phyloP scores from a whole-genome alignment of 331 rosid species.

The Dryas integrifolia region DNA sequence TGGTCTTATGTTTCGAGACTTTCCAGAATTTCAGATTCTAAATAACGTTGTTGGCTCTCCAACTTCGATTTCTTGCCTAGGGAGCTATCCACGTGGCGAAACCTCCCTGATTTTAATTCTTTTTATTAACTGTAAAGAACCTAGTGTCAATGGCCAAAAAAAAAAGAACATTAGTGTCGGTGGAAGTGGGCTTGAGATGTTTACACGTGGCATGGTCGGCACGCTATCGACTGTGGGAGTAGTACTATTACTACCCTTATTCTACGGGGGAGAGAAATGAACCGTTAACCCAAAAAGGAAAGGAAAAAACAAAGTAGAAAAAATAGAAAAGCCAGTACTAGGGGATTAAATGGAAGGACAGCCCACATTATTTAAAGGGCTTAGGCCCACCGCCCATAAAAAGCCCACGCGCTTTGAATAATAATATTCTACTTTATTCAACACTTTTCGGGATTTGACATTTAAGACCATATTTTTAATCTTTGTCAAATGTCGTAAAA shows the following conservation, averaged over 20 bases:
- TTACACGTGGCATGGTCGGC: conserved; percentile 36
- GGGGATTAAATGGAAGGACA: neutral
- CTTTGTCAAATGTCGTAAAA: too few relatives aligned
- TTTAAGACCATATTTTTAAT: neutral
- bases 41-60: too few relatives aligned
- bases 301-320: too few relatives aligned
- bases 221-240: neutral
- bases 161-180: conserved; percentile 20
- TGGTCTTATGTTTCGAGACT: too few relatives aligned
- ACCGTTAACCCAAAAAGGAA: too few relatives aligned
- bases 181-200: neutral
- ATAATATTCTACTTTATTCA: neutral
- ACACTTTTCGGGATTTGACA: neutral
- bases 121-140: too few relatives aligned
- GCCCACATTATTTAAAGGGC: neutral
- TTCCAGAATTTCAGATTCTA: too few relatives aligned
- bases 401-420: conserved; percentile 15
- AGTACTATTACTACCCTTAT: too few relatives aligned
- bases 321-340: too few relatives aligned
- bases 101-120: too few relatives aligned
- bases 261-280: too few relatives aligned
- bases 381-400: neutral
- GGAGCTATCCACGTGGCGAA: neutral
- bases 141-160: too few relatives aligned
- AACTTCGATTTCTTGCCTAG: neutral